Conservation (phyloP, 805 yeast genomes). For the Starmerella sirachaensis region DNA sequence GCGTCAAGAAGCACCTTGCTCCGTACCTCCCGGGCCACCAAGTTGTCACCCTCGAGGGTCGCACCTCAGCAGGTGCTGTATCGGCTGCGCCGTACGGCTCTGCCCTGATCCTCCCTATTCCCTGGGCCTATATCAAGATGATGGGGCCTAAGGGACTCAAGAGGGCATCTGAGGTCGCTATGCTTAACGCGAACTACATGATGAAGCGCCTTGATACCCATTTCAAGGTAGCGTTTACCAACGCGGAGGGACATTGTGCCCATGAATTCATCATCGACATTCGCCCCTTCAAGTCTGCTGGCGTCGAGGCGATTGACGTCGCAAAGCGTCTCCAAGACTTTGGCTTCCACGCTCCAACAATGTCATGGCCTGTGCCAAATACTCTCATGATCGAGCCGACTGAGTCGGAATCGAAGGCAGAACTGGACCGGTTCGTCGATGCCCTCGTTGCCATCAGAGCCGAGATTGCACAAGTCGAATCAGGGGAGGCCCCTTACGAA, state of each 20-base stretch:
- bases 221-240: slow-evolving; percentile 65
- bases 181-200: slow-evolving; percentile 94
- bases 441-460: slow-evolving; percentile 70
- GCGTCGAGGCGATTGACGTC: slow-evolving; percentile 88
- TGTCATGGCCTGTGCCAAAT: slow-evolving; percentile 97
- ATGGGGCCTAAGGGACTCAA: slow-evolving; percentile 80
- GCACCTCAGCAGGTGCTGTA: slow-evolving; percentile 43
- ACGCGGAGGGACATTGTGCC: slow-evolving; percentile 65
- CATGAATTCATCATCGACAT: slow-evolving; percentile 93
- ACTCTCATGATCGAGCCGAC: slow-evolving; percentile 98
- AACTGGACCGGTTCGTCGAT: slow-evolving; percentile 81
- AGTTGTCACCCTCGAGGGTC: slow-evolving; percentile 37
- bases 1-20: slow-evolving; percentile 71
- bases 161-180: slow-evolving; percentile 77
- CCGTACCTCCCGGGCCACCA: slow-evolving; percentile 77
- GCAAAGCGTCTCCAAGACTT: slow-evolving; percentile 96
- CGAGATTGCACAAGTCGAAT: slow-evolving; percentile 66
- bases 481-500: slow-evolving; percentile 51
- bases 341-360: slow-evolving; percentile 97
- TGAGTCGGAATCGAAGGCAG: slow-evolving; percentile 80
- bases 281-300: slow-evolving; percentile 64
- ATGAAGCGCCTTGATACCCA: slow-evolving; percentile 58
- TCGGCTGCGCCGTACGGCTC: slow-evolving; percentile 94
- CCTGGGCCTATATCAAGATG: slow-evolving; percentile 90
- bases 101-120: slow-evolving; percentile 83